Base-by-base conservation (phyloP, 495 filamentous ascomycete species). In the Penicillium arizonense region DNA sequence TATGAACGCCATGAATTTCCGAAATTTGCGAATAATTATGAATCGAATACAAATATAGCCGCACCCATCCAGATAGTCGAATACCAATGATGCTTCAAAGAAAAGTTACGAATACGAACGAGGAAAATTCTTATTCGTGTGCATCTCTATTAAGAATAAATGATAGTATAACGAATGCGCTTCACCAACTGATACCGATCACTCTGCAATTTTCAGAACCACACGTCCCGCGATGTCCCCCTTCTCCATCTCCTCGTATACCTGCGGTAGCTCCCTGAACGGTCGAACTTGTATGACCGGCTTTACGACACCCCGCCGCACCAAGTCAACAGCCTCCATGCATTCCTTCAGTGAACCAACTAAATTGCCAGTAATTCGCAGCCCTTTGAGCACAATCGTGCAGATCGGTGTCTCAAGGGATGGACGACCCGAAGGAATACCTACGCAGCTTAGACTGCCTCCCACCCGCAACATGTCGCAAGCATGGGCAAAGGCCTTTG, bases 291-390 rank as follows among this genome's bases (percentile, higher is more conserved):
- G 63, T 24, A 78, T 65, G 28, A 67, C 71, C 16, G 76, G 76
- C 37, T 74, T 77, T 24, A 79, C 74, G n/a, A 77, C 50, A 3
- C 77, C 74, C n/a, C 68, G 66, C 28, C 71, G 59, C 1, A 77
- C 75, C 42, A 78, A 46, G 18, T 78, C 75, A 33, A 79, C 75
- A 0, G 76, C 77, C 46, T 79, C 77, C 68, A 79, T 69, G 41
- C 75, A 79, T 55, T 79, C 77, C 53, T 77, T 77, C 59, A 79
- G 55, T 3, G 71, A 78, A 0, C 76, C 77, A 13, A 79, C 69
- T 36, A 81, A 57, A 26, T 75, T 80, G 8, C 76, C 76, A 0
- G 68, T 70, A 34, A 78, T 73, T 38, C 54, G 63, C 10, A 80
- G 56, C 0, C 75, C 75, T 56, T 72, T 78, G 59, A 80, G 78